Evolutionary conservation across 352 stramenopile species (phyloP).

Genomic region (Halophytophthora polymorphica): DNA sequence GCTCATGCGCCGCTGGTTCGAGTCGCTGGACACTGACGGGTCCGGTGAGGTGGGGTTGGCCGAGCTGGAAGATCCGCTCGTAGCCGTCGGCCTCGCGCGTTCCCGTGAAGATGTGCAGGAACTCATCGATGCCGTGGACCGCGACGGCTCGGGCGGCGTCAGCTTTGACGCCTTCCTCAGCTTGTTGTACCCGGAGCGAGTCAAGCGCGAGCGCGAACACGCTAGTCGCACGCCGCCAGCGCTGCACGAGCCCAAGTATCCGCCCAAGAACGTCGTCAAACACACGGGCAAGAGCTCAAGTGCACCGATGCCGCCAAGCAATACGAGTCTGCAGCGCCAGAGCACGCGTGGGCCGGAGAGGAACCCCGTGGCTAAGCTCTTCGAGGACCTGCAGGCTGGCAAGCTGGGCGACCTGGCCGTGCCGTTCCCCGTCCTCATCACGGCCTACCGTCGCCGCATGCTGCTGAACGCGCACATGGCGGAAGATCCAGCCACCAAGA

Average conservation of each 20-base stretch:
- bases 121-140: slow-evolving; percentile 71
- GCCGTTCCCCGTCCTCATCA: slow-evolving; percentile 77
- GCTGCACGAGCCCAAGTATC: slow-evolving; percentile 49
- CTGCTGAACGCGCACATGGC: slow-evolving; percentile 84
- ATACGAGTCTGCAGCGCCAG: background rate
- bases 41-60: slow-evolving; percentile 78
- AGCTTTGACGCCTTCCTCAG: slow-evolving; percentile 74
- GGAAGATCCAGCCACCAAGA: slow-evolving; percentile 46
- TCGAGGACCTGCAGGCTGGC: slow-evolving; percentile 72
- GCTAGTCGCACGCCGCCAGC: slow-evolving; percentile 14
- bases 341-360: background rate
- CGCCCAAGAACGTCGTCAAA: background rate
- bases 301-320: too few species aligned
- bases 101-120: slow-evolving; percentile 70
- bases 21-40: slow-evolving; percentile 82
- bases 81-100: slow-evolving; percentile 80
- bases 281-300: background rate
- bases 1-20: slow-evolving; percentile 81
- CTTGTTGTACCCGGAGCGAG: slow-evolving; percentile 63
- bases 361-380: slow-evolving; percentile 76
- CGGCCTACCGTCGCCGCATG: slow-evolving; percentile 73
- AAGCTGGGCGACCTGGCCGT: slow-evolving; percentile 75
- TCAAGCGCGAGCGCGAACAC: slow-evolving; percentile 26
- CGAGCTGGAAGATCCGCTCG: slow-evolving; percentile 84
- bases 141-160: slow-evolving; percentile 58